Base-by-base conservation (phyloP, 768 basidiomycete species). In the Bullera alba region DNA sequence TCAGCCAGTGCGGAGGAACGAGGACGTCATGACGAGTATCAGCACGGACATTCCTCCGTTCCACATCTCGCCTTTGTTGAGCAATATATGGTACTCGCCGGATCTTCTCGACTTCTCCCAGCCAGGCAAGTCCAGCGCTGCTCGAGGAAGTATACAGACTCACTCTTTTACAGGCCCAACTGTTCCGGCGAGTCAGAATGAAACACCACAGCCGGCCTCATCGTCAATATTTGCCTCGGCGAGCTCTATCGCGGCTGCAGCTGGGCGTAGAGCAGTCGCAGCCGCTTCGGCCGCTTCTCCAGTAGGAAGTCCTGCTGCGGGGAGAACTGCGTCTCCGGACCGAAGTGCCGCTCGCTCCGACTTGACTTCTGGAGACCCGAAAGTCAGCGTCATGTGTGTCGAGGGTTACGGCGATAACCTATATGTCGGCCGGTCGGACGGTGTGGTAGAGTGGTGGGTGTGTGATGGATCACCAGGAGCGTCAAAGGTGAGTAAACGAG, bases 341-440 rank as follows among this genome's bases (percentile, higher is more conserved):
- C 17, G 39, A 4, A 38, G 21, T 21, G 23, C 47, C 2, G 21
- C 26, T 26, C 51, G 46, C 2, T 51, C 56, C 0, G 56, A 53
- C 6, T 21, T 25, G 17, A 1, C 4, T 36, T 25, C 6, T 28
- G 6, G 19, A 39, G 19, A 22, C 17, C 19, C 22, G 15, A 43
- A 42, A n/a, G 36, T 21, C 12, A 63, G 63, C 38, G 50, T 65
- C 14, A 47, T 56, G 37, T 65, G 63, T 48, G 63, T 68, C 5
- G 66, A 68, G 34, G 66, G 63, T n/a, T 68, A 65, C 46, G 66
- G 63, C 3, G 42, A 83, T 35, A 90, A 95, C 63, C 79, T 93
- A 22, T 92, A 90, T 58, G 79, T 88, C 12, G 91, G 89, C 12
- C 85, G 85, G 54, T 81, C 83, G 19, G 87, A 90, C 52, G 89